A percentile compares a stretch with the other conserved stretches of the same genome.
These are phyloP conservation scores for Arabidopsis arenosa DNA, from an alignment of 345 rosid genomes.

Conservation along the genomic window DNA sequence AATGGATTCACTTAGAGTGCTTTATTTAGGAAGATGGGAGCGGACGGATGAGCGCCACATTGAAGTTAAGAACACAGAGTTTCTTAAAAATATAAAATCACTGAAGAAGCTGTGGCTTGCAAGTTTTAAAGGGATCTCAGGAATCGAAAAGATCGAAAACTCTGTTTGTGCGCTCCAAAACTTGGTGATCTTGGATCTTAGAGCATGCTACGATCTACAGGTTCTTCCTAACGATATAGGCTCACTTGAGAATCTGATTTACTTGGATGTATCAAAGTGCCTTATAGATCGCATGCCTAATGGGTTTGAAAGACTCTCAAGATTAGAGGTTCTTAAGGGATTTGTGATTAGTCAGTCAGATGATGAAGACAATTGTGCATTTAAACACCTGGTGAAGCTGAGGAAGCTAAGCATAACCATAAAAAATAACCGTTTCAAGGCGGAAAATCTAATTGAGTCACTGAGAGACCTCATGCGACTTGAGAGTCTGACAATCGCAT, in stretches of 20 bases:
- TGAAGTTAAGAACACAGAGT: conserved; percentile 49
- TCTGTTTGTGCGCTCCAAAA: conserved; percentile 31
- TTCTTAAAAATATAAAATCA: conserved; percentile 37
- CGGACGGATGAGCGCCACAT: conserved; percentile 46
- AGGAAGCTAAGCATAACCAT: conserved; percentile 54
- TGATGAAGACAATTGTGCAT: conserved; percentile 20
- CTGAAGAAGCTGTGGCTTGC: conserved; percentile 46
- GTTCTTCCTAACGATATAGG: conserved; percentile 51
- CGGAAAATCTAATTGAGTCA: not conserved
- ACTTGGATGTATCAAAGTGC: conserved; percentile 67
- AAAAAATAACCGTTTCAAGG: not conserved
- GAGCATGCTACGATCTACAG: conserved; percentile 59
- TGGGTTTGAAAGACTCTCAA: conserved; percentile 37
- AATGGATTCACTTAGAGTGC: conserved; percentile 45
- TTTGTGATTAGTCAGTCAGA: conserved; percentile 51
- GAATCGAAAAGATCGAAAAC: conserved; percentile 45
- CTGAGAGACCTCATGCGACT: conserved; percentile 32
- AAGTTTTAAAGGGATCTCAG: conserved; percentile 65
- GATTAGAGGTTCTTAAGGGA: conserved; percentile 64
- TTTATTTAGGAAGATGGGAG: conserved; percentile 59
- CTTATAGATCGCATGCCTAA: conserved; percentile 56
- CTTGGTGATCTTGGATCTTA: conserved; percentile 62
- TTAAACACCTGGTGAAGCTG: conserved; percentile 23
- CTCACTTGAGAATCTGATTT: conserved; percentile 46
- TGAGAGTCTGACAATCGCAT: conserved; percentile 44